Evolutionary conservation across 306 rosid genomes (phyloP).

Genomic region (Sophora flavescens): DNA sequence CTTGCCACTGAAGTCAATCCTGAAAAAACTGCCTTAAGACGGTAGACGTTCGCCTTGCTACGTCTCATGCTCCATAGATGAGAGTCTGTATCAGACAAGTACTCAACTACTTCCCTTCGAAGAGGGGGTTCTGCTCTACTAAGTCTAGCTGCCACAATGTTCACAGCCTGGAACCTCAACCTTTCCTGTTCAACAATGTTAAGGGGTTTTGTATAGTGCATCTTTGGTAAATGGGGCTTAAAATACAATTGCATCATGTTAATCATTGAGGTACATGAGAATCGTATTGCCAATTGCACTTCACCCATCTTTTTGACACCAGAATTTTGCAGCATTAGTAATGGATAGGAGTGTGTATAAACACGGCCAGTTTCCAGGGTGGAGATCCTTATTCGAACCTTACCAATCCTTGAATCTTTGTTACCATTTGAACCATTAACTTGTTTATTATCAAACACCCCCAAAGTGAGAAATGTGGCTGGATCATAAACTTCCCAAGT

Average conservation of each 20-base stretch:
- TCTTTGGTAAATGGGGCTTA: conserved; percentile 85
- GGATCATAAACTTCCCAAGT: conserved; percentile 94
- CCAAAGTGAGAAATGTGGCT: conserved; percentile 88
- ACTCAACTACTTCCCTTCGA: conserved; percentile 78
- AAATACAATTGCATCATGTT: conserved; percentile 74
- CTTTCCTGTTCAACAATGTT: conserved; percentile 73
- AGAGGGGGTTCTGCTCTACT: conserved; percentile 90
- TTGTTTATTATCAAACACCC: conserved; percentile 81
- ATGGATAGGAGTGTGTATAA: conserved; percentile 81
- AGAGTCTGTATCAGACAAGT: conserved; percentile 85
- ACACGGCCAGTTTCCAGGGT: conserved; percentile 82
- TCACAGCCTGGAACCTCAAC: conserved; percentile 73
- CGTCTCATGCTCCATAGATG: conserved; percentile 96
- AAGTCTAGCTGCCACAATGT: conserved; percentile 76
- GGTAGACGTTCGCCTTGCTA: conserved; percentile 93
- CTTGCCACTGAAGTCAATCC: conserved; percentile 60
- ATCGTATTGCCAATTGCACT: conserved; percentile 87
- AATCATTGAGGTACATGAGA: conserved; percentile 66
- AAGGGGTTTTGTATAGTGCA: conserved; percentile 86
- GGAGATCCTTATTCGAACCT: conserved; percentile 90
- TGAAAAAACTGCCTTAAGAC: conserved; percentile 62
- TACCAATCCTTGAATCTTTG: conserved; percentile 73
- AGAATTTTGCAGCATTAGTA: conserved; percentile 73
- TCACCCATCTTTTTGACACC: conserved; percentile 96
- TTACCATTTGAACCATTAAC: conserved; percentile 60